Conservation (phyloP, 768 basidiomycete species). For the Leccinum uliginosum region DNA sequence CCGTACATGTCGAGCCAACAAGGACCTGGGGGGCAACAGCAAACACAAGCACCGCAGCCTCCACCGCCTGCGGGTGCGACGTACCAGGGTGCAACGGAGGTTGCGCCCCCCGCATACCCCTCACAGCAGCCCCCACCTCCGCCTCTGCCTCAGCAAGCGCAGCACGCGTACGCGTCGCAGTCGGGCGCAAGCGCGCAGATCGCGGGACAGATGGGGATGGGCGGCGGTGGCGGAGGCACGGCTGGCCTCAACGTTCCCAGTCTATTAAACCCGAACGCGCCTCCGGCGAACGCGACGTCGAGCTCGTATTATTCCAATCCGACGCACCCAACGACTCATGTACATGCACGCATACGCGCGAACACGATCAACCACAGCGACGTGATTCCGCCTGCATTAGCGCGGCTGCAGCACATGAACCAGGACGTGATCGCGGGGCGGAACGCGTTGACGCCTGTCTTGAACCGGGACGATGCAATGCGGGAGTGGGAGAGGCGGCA, state of each 20-base stretch:
- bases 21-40: slow-evolving; percentile 30
- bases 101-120: slow-evolving; percentile 16
- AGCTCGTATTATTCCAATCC: slow-evolving; percentile 60
- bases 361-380: slow-evolving; percentile 90
- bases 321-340: slow-evolving; percentile 9
- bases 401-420: slow-evolving; percentile 84
- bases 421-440: slow-evolving; percentile 68
- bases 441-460: slow-evolving; percentile 86
- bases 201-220: slow-evolving; percentile 14
- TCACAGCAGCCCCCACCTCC: slow-evolving; percentile 27
- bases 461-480: slow-evolving; percentile 93
- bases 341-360: slow-evolving; percentile 65
- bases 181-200: slow-evolving; percentile 19
- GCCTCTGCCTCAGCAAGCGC: slow-evolving; percentile 16
- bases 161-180: slow-evolving; percentile 26
- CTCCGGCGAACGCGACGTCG: slow-evolving; percentile 35
- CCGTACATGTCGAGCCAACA: slow-evolving; percentile 68
- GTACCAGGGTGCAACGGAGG: slow-evolving; percentile 21
- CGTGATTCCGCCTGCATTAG: slow-evolving; percentile 89
- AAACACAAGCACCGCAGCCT: slow-evolving; percentile 17
- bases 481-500: slow-evolving; percentile 95
- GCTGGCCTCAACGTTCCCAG: slow-evolving; percentile 18
- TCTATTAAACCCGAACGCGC: slow-evolving; percentile 42
- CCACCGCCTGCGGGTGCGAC: slow-evolving; percentile 12
- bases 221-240: slow-evolving; percentile 5